Evolutionary conservation across 140 eudicot genomes (phyloP), one percentile per base, ranked within the genome.

Genomic region (Senecio squalidus): DNA sequence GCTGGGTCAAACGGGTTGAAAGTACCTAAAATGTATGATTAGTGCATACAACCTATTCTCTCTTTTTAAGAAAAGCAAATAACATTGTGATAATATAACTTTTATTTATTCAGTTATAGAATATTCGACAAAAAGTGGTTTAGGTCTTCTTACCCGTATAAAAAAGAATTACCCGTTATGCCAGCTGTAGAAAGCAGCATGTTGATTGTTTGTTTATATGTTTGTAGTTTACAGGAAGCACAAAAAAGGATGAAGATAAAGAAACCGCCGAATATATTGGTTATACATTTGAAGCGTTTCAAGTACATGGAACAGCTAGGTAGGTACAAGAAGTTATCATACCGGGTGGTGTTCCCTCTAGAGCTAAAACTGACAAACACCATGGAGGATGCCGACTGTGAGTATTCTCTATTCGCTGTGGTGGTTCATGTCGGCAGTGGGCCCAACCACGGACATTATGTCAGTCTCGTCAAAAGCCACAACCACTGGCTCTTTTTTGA

Each of bases 381-480:
- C 17, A 82, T 79, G 62, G 92, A 82, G 26, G 84, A 82, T 21
- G 75, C 88, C 0, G 92, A 86, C 56, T 60, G 79, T 9, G 95
- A 86, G 67, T 86, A 86, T 61, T 82, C 95, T 1, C 33, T 86
- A 58, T 86, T 86, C 10, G 92, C 88, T 9, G 95, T 82, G 9
- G 95, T 82, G 7, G 95, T 86, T 39, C 95, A 86, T 30, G 95
- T 86, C 0, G 95, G 95, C 13, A 86, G 88, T 50, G 95, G 95
- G 50, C 92, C 88, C 68, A 82, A 80, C 69, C 88, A 83, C 13
- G 95, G 95, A 0, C 92, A 86, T 48, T 86, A 92, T 38, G 96
- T 92, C 15, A 84, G 98, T 64, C 79, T 92, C 31, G 98, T 92
- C 29, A 92, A 92, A 71, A 92, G 98, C 74, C 96, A 87, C 64